Evolutionary conservation across 129 eudicot species (phyloP).

Genomic region (Cynara cardunculus): DNA sequence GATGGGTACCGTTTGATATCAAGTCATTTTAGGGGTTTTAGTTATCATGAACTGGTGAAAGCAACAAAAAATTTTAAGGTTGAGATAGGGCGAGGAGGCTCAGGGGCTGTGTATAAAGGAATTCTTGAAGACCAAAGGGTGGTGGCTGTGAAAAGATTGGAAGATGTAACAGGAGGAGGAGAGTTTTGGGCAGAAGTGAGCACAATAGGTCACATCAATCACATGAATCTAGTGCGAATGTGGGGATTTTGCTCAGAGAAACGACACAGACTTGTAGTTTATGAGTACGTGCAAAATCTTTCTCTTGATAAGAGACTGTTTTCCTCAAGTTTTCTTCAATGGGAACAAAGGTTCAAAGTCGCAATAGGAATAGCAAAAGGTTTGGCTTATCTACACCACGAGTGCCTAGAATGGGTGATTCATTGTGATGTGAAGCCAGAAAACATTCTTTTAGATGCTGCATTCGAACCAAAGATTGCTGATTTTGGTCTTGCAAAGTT

Average conservation of each 20-base stretch:
- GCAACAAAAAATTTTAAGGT: slow-evolving; percentile 38
- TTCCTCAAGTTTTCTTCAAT: too few relatives aligned
- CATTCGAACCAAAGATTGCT: slow-evolving; percentile 35
- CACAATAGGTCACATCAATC: slow-evolving; percentile 43
- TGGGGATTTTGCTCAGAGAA: slow-evolving; percentile 45
- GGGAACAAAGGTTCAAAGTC: too few relatives aligned
- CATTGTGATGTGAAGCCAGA: slow-evolving; percentile 49
- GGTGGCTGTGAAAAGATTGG: slow-evolving; percentile 39
- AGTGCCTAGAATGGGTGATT: slow-evolving; percentile 52
- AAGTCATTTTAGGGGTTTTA: slow-evolving; percentile 35
- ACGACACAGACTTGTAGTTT: too few relatives aligned
- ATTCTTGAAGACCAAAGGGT: slow-evolving; percentile 31
- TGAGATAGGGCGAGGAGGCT: slow-evolving; percentile 21
- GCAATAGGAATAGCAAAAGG: too few relatives aligned
- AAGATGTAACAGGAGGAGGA: slow-evolving; percentile 21
- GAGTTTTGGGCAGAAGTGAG: slow-evolving; percentile 48
- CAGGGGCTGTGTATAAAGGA: slow-evolving; percentile 44
- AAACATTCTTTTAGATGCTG: slow-evolving; percentile 6
- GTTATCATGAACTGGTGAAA: slow-evolving; percentile 38
- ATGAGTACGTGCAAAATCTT: too few relatives aligned
- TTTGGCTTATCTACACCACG: slow-evolving; percentile 2
- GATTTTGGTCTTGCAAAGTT: slow-evolving; percentile 54
- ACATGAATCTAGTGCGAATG: slow-evolving; percentile 54
- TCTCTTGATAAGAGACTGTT: too few relatives aligned
- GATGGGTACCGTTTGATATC: slow-evolving; percentile 40